A percentile compares a stretch with the other conserved stretches of the same genome.
Evolutionary conservation across 2,329 filamentous ascomycete genomes (phyloP).

Genomic region (Lojkania enalia): DNA sequence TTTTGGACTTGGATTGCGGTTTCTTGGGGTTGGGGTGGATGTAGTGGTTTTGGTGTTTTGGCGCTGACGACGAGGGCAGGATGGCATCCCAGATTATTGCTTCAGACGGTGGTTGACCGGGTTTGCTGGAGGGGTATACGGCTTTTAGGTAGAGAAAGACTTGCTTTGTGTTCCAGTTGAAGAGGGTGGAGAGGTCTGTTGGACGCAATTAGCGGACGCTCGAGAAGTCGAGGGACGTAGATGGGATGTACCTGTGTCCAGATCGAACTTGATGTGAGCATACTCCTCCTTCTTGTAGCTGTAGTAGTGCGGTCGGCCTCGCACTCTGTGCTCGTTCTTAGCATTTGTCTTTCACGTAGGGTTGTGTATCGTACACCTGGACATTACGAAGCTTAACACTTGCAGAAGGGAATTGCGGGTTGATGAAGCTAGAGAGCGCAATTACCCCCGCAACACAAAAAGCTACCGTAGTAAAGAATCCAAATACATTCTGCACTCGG

Average conservation of each 20-base stretch:
- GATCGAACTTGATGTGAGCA: conserved; percentile 88
- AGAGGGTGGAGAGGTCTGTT: conserved; percentile 81
- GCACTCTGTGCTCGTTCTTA: conserved; percentile 61
- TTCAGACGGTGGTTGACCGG: conserved; percentile 53
- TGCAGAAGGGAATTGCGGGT: conserved; percentile 68
- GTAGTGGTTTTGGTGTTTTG: conserved; percentile 55
- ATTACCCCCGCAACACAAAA: conserved; percentile 80
- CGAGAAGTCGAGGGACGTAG: conserved; percentile 7
- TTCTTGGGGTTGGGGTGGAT: conserved; percentile 62
- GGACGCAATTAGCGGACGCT: background rate
- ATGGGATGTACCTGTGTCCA: conserved; percentile 68
- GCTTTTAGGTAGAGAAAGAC: conserved; percentile 95
- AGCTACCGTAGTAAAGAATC: conserved; percentile 95
- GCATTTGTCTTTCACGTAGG: background rate
- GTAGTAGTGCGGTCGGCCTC: conserved; percentile 95
- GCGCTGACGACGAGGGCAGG: conserved; percentile 73
- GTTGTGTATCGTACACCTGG: conserved; percentile 67
- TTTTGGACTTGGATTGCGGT: conserved; percentile 16
- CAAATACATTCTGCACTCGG: conserved; percentile 88
- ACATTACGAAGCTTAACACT: conserved; percentile 71
- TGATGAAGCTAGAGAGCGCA: conserved; percentile 75
- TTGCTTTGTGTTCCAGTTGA: conserved; percentile 99
- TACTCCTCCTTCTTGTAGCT: conserved; percentile 92
- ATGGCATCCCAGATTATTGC: conserved; percentile 96
- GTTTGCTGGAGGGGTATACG: conserved; percentile 59